Percentiles rank a stretch among this genome's conserved stretches.
Conservation (phyloP, 139 green algal genomes). For the Chlorella sp. region DNA sequence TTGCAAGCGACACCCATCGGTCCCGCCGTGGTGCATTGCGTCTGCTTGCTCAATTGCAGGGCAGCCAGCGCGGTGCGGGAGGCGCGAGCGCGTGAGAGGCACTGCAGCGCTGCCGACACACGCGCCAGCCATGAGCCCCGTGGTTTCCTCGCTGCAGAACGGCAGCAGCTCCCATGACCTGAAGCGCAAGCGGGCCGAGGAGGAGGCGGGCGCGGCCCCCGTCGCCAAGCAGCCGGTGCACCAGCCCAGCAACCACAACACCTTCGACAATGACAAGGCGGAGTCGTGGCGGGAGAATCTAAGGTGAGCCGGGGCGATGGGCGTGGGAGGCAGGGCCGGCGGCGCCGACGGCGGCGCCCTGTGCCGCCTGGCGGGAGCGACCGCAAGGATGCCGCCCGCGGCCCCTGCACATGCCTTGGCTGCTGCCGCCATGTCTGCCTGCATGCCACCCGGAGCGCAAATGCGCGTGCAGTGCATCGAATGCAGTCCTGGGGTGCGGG, state of each 20-base stretch:
- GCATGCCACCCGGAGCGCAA: not conserved
- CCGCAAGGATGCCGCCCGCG: not conserved
- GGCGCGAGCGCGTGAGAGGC: too few relatives aligned
- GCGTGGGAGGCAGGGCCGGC: not conserved
- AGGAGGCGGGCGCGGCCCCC: not conserved
- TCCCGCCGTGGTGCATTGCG: too few relatives aligned
- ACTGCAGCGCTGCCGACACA: too few relatives aligned
- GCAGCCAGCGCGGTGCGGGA: too few relatives aligned
- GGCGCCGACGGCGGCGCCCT: not conserved
- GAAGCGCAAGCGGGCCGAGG: not conserved
- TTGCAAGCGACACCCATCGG: too few relatives aligned
- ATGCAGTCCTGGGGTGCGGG: too few relatives aligned
- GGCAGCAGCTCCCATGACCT: not conserved
- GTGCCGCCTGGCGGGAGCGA: not conserved
- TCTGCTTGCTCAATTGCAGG: too few relatives aligned
- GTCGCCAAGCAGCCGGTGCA: not conserved
- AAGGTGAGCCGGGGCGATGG: not conserved
- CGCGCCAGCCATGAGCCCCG: not conserved
- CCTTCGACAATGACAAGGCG: not conserved
- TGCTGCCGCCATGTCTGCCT: not conserved
- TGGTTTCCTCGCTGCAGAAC: not conserved
- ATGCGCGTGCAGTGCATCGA: too few relatives aligned
- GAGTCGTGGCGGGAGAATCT: slow-evolving; percentile 18
- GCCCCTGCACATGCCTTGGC: not conserved
- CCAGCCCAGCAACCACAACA: not conserved